Conservation (phyloP, 192 early-diverging fungal species). For the Podila clonocystis region DNA sequence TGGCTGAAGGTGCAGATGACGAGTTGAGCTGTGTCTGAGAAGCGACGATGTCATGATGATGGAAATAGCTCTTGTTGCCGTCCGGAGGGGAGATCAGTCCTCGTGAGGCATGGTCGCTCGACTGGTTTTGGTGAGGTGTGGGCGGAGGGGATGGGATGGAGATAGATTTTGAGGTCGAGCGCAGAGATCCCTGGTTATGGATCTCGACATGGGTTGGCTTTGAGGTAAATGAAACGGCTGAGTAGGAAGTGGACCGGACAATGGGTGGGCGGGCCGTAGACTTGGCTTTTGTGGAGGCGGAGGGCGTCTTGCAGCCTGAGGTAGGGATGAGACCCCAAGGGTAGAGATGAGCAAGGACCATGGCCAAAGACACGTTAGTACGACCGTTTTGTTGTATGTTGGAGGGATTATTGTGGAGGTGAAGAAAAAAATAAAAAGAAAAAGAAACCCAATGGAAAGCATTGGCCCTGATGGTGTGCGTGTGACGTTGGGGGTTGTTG, state of each 20-base stretch:
- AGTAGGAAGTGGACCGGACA: constrained; percentile 26
- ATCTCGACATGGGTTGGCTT: background rate
- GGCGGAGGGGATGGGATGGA: constrained; percentile 35
- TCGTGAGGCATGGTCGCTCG: background rate
- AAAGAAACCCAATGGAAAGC: background rate
- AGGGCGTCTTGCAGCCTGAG: constrained; percentile 26
- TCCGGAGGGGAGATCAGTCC: background rate
- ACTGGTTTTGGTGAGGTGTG: constrained; percentile 6
- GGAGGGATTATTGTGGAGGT: background rate
- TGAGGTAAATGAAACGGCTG: constrained; percentile 12
- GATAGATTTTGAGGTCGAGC: constrained; percentile 8
- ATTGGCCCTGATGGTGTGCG: background rate
- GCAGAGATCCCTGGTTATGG: background rate
- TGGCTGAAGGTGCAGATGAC: constrained; percentile 28
- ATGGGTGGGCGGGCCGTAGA: constrained; percentile 5
- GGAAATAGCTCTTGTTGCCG: background rate
- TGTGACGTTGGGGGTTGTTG: background rate
- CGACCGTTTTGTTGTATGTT: background rate
- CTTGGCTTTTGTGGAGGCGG: background rate
- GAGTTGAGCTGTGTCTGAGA: background rate
- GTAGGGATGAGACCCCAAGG: constrained; percentile 1
- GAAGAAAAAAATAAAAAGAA: background rate
- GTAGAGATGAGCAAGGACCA: constrained; percentile 15
- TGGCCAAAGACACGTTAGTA: background rate
- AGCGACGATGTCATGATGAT: background rate